A percentile compares a stretch with the other conserved stretches of the same genome.
Evolutionary conservation across 2,329 filamentous ascomycete genomes (phyloP).

Genomic region (Fusarium sterilihyphosum): DNA sequence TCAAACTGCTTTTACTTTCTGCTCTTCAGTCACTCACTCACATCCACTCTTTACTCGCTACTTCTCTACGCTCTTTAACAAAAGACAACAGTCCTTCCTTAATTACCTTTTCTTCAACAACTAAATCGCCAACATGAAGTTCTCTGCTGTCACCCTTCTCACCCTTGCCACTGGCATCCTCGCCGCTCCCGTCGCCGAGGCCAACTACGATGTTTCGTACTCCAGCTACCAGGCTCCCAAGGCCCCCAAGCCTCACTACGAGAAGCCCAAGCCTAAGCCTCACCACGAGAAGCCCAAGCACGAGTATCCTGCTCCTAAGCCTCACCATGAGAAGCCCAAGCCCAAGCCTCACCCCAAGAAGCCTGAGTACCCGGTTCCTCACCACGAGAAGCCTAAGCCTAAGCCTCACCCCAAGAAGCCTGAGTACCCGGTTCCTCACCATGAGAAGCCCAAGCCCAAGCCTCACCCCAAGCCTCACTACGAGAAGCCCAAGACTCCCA

Average conservation of each 20-base stretch:
- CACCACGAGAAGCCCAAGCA: slow-evolving; percentile 10
- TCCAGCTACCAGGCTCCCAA: slow-evolving; percentile 21
- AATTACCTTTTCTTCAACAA: neutral
- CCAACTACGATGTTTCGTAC: slow-evolving; percentile 12
- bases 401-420: neutral
- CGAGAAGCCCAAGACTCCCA: too few species aligned
- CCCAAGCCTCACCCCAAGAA: neutral
- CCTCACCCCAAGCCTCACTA: neutral
- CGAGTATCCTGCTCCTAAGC: neutral
- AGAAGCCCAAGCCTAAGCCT: slow-evolving; percentile 10
- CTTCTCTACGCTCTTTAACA: slow-evolving; percentile 1
- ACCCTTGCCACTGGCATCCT: slow-evolving; percentile 29
- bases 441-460: neutral
- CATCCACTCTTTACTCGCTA: slow-evolving; percentile 3
- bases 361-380: neutral
- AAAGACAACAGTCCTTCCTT: neutral
- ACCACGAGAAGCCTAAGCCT: neutral
- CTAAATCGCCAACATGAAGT: slow-evolving; percentile 20
- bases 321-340: neutral
- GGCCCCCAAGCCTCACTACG: neutral
- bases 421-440: neutral
- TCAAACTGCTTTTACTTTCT: neutral
- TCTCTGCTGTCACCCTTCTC: slow-evolving; percentile 30
- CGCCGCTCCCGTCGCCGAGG: slow-evolving; percentile 23
- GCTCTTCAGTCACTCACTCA: slow-evolving; percentile 23